A percentile compares a stretch with the other conserved stretches of the same genome.
phyloP scores from a whole-genome alignment of 2,329 filamentous ascomycete genomes.

The Coniochaeta ligniaria region DNA sequence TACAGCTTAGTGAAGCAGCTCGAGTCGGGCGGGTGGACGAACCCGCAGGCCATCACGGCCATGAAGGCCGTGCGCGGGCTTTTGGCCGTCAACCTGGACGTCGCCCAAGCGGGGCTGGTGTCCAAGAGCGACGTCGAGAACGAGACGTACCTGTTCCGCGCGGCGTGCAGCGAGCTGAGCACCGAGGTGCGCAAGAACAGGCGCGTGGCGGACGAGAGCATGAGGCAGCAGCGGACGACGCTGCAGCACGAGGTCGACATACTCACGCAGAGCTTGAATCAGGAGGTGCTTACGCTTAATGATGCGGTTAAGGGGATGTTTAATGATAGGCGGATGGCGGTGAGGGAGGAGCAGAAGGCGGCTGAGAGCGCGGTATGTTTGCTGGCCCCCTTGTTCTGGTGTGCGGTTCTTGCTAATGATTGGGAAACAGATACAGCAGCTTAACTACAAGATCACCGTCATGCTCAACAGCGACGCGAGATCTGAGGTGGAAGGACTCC shows the following conservation, averaged over 20 bases:
- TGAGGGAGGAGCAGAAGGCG: constrained; percentile 77
- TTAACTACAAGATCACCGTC: constrained; percentile 95
- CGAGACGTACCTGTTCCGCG: constrained; percentile 87
- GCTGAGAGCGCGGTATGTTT: constrained; percentile 72
- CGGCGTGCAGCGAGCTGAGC: constrained; percentile 84
- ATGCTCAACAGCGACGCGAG: constrained; percentile 83
- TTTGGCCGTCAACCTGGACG: constrained; percentile 70
- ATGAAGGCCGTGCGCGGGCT: constrained; percentile 89
- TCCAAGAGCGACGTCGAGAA: constrained; percentile 93
- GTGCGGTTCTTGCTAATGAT: background rate
- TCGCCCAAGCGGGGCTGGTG: constrained; percentile 73
- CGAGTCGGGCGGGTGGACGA: constrained; percentile 61
- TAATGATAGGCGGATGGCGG: constrained; percentile 89
- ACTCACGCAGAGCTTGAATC: constrained; percentile 72
- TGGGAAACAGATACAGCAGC: constrained; percentile 66
- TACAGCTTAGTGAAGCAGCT: constrained; percentile 83
- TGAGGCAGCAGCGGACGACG: constrained; percentile 74
- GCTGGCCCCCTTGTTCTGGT: background rate
- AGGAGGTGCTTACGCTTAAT: constrained; percentile 74
- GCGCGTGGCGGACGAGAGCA: constrained; percentile 69
- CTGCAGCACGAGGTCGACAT: constrained; percentile 96
- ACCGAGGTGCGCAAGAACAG: constrained; percentile 79
- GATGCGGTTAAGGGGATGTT: constrained; percentile 95
- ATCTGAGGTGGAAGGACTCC: constrained; percentile 82
- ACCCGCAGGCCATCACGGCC: constrained; percentile 68